Conservation (phyloP, 257 asterid genomes). For the Sherardia arvensis region DNA sequence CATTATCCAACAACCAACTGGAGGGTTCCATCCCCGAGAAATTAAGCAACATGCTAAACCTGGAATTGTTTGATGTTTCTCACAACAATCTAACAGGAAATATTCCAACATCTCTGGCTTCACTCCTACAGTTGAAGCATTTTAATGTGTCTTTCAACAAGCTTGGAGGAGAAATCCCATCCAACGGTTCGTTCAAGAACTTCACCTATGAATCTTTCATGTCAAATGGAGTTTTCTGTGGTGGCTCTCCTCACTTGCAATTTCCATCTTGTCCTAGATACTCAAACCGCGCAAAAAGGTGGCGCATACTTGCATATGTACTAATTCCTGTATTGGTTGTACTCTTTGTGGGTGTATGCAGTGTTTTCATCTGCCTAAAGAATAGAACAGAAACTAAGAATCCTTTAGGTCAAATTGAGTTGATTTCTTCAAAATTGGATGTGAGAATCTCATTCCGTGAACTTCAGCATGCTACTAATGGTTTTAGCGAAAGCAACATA, state of each 20-base stretch:
- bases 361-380: neutral
- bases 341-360: neutral
- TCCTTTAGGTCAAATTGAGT: neutral
- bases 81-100: neutral
- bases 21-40: neutral
- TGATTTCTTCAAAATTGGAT: neutral
- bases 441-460: neutral
- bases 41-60: neutral
- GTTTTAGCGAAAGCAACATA: neutral
- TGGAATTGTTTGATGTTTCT: neutral
- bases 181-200: slow-evolving; percentile 1
- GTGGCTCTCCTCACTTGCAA: neutral
- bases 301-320: neutral
- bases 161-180: neutral
- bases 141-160: slow-evolving; percentile 8
- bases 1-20: neutral
- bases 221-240: slow-evolving; percentile 5
- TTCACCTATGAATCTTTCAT: slow-evolving; percentile 5
- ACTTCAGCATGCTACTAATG: neutral
- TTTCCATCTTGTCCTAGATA: neutral
- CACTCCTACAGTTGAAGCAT: neutral
- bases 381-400: neutral
- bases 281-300: neutral
- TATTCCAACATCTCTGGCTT: neutral
- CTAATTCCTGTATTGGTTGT: neutral